Conservation (phyloP, 116 monocot genomes). For the Papilionanthe hybrid region DNA sequence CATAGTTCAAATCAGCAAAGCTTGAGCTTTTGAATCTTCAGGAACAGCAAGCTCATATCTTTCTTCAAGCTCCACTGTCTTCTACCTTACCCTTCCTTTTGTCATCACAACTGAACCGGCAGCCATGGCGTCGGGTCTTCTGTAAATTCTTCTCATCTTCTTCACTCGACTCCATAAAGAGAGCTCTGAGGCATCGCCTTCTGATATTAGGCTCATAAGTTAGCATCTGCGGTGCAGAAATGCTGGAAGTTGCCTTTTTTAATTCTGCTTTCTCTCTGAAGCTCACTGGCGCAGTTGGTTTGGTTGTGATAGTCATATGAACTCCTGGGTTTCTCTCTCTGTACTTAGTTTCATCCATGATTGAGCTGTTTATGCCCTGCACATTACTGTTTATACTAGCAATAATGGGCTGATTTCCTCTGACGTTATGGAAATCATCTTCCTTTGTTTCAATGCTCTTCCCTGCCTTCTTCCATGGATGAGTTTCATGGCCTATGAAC, state of each 20-base stretch:
- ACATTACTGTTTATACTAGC: conserved; percentile 67
- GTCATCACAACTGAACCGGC: conserved; percentile 35
- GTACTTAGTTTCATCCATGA: conserved; percentile 59
- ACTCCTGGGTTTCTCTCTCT: conserved; percentile 52
- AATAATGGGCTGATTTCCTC: conserved; percentile 1
- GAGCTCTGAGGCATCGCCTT: conserved; percentile 67
- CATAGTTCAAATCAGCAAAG: background rate
- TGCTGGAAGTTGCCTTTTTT: conserved; percentile 10
- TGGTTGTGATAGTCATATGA: conserved; percentile 28
- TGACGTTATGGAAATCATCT: background rate
- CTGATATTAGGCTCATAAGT: conserved; percentile 42
- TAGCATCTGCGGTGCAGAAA: conserved; percentile 16
- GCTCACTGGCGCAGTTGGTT: background rate
- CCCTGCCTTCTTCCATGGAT: background rate
- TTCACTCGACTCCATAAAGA: conserved; percentile 66
- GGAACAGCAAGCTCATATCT: background rate
- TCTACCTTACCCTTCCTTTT: conserved; percentile 20
- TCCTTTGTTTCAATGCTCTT: background rate
- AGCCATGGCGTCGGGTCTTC: conserved; percentile 54
- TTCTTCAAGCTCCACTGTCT: background rate
- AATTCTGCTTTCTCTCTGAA: conserved; percentile 4
- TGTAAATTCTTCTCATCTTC: conserved; percentile 44
- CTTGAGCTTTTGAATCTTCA: background rate
- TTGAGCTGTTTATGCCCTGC: conserved; percentile 81
- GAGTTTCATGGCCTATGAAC: conserved; percentile 26